Base-by-base conservation (phyloP, 2,329 filamentous ascomycete species). In the Calonectria hongkongensis region DNA sequence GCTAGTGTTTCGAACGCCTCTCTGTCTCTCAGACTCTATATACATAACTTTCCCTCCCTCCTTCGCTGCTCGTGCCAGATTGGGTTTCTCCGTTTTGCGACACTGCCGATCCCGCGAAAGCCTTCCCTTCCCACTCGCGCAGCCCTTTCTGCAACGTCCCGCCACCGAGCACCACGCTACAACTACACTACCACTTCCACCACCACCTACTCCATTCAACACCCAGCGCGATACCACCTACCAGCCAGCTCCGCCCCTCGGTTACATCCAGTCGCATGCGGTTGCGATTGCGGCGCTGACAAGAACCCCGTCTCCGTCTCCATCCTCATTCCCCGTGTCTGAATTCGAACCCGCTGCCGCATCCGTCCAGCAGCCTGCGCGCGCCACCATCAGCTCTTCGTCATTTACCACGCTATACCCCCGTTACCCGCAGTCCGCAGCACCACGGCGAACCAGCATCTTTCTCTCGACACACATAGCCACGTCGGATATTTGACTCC, bases 231-330 rank as follows among this genome's bases (percentile, higher is more conserved):
- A 56, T 36, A 25, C 47, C 36, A 39, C 63, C 36, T 54, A 36
- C 43, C 62, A 41, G 36, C 47, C 33, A 70, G 51, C 66, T 27
- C 36, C 43, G 47, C n/a, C 21, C 25, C 45, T 43, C 63, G 48
- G 67, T 50, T 66, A 66, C 71, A 70, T 67, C 67, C 39, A 63
- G n/a, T 64, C 54, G 54, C 54, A 50, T 73, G 48, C 70, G 58
- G 58, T 72, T 68, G 65, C 65, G 39, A 68, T 72, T 68, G 70
- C 54, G 27, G 48, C 64, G 48, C 62, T 60, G 48, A 66, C 41
- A 66, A 66, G 39, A 16, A 10, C 43, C 51, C 43, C 41, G 54
- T 60, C 54, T 60, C 58, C 66, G 58, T 63, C 60, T 64, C 56
- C 66, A 69, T 60, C 36, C 47, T 67, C 54, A 41, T 60, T 60